Conservation (phyloP, 2,329 filamentous ascomycete species). For the Phaeosphaeriaceae sp. region DNA sequence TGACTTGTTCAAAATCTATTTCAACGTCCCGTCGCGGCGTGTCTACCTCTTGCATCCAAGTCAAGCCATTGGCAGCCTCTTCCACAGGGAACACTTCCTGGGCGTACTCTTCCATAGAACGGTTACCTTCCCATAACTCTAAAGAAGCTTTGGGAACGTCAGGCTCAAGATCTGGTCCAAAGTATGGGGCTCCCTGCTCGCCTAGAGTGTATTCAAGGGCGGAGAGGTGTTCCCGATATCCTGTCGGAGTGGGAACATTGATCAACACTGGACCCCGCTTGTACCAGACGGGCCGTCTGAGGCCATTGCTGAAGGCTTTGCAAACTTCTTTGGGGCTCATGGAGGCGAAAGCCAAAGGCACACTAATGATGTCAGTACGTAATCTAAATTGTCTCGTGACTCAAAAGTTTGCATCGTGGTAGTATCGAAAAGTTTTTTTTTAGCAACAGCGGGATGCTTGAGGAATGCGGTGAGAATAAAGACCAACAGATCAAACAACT, state of each 20-base stretch:
- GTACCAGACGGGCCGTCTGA: conserved; percentile 80
- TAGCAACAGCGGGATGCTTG: conserved; percentile 14
- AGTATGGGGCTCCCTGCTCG: conserved; percentile 66
- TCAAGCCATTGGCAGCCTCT: conserved; percentile 89
- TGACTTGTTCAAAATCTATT: conserved; percentile 45
- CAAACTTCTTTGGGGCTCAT: conserved; percentile 85
- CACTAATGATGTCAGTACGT: conserved; percentile 57
- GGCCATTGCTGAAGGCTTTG: conserved; percentile 76
- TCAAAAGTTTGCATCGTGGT: conserved; percentile 8
- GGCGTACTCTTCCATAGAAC: conserved; percentile 92
- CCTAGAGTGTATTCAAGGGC: conserved; percentile 66
- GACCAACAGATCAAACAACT: conserved; percentile 27
- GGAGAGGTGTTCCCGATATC: conserved; percentile 87
- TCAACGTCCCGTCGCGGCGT: conserved; percentile 46
- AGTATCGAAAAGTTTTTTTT: conserved; percentile 14
- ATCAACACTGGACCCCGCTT: conserved; percentile 79
- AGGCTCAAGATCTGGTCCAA: conserved; percentile 64
- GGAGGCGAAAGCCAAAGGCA: conserved; percentile 89
- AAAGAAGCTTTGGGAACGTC: conserved; percentile 75
- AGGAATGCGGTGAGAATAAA: conserved; percentile 14
- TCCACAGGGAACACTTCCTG: conserved; percentile 92
- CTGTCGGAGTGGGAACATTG: conserved; percentile 82
- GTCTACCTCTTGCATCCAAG: conserved; percentile 78
- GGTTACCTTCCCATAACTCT: conserved; percentile 87
- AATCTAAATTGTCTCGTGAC: conserved; percentile 23